These are phyloP conservation scores for Plasmodium yoelii DNA, from an alignment of 169 alveolate species.

Conservation along the genomic window DNA sequence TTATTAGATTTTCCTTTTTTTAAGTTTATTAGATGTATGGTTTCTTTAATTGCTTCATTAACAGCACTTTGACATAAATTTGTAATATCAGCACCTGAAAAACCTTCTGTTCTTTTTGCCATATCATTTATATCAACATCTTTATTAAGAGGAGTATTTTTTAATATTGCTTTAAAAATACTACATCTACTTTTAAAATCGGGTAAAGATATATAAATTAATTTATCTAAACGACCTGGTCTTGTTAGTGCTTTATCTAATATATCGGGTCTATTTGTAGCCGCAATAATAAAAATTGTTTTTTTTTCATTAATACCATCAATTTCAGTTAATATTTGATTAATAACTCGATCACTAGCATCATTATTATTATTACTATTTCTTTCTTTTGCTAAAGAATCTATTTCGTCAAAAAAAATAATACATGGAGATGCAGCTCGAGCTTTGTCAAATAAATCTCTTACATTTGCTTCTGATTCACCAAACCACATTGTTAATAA, in stretches of 20 bases:
- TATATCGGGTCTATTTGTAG: slow-evolving; percentile 96
- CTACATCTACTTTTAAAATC: slow-evolving; percentile 93
- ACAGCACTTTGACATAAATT: slow-evolving; percentile 95
- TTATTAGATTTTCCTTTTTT: slow-evolving; percentile 60
- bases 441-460: slow-evolving; percentile 87
- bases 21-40: slow-evolving; percentile 83
- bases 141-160: slow-evolving; percentile 93
- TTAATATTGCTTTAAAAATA: slow-evolving; percentile 90
- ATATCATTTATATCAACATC: slow-evolving; percentile 90
- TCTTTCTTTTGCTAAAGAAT: slow-evolving; percentile 95
- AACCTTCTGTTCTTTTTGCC: slow-evolving; percentile 91
- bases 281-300: slow-evolving; percentile 94
- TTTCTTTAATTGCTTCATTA: slow-evolving; percentile 94
- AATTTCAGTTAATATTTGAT: slow-evolving; percentile 95
- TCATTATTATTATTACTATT: slow-evolving; percentile 93
- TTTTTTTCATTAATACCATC: slow-evolving; percentile 94
- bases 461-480: slow-evolving; percentile 87
- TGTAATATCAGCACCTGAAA: slow-evolving; percentile 97
- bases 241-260: slow-evolving; percentile 95
- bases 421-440: slow-evolving; percentile 93
- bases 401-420: slow-evolving; percentile 98
- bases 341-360: slow-evolving; percentile 95
- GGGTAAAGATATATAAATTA: slow-evolving; percentile 95
- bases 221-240: slow-evolving; percentile 95
- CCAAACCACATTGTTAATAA: slow-evolving; percentile 89